These are phyloP conservation scores for Symbiodinium natans DNA, from an alignment of 73 alveolate genomes.

Conservation along the genomic window DNA sequence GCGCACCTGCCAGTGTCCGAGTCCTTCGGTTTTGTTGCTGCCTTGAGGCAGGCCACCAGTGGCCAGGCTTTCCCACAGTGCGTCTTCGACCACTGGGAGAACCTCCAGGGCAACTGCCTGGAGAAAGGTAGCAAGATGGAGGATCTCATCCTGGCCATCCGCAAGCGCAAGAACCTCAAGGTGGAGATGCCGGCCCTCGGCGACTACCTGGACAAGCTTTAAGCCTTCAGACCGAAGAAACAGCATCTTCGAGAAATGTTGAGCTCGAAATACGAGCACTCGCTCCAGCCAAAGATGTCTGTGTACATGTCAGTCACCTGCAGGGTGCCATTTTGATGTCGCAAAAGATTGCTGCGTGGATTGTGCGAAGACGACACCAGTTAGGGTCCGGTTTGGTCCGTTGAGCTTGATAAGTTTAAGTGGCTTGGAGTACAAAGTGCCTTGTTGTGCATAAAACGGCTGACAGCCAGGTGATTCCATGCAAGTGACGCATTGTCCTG, in stretches of 20 bases:
- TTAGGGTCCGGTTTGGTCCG: neutral
- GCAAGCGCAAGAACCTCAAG: constrained; percentile 96
- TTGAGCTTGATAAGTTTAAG: neutral
- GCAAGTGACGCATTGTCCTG: neutral
- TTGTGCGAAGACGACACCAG: neutral
- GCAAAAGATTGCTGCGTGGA: neutral
- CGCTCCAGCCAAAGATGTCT: too few species aligned
- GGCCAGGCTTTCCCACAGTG: constrained; percentile 99
- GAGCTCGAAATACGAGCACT: neutral
- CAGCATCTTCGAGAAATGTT: neutral
- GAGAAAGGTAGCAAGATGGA: constrained; percentile 96
- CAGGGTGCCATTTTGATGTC: neutral
- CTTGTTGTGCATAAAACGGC: neutral
- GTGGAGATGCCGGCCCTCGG: constrained; percentile 97
- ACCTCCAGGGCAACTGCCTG: constrained; percentile 96
- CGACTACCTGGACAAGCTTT: constrained; percentile 97
- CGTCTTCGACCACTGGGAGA: constrained; percentile 99
- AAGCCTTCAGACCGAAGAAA: neutral
- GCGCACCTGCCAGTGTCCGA: constrained; percentile 98
- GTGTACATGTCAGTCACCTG: neutral
- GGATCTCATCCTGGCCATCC: constrained; percentile 95
- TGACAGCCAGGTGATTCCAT: neutral
- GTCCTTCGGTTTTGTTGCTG: constrained; percentile 99
- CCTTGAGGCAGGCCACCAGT: constrained; percentile 98
- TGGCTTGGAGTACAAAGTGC: neutral